Evolutionary conservation across 192 early-diverging fungal genomes (phyloP).

Genomic region (Coemansia sp.): DNA sequence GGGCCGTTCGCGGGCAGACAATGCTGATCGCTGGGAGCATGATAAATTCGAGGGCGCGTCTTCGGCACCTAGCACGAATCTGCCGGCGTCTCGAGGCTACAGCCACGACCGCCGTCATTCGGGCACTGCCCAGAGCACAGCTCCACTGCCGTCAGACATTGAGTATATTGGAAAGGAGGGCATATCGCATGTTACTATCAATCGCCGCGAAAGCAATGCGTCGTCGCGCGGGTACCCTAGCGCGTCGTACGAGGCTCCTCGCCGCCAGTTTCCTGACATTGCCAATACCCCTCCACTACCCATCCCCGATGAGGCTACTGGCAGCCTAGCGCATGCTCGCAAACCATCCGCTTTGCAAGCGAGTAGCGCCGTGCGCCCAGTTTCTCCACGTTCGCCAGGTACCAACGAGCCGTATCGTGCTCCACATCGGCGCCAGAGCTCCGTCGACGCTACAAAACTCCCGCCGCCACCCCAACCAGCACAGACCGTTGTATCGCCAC

Average conservation of each 20-base stretch:
- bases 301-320: slow-evolving; percentile 5
- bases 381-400: slow-evolving; percentile 24
- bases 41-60: slow-evolving; percentile 32
- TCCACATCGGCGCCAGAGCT: slow-evolving; percentile 47
- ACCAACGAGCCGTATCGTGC: slow-evolving; percentile 34
- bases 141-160: slow-evolving; percentile 14
- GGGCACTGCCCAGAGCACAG: not conserved
- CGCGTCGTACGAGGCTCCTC: slow-evolving; percentile 31
- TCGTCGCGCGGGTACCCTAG: slow-evolving; percentile 14
- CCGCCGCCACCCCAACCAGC: not conserved
- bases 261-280: slow-evolving; percentile 18
- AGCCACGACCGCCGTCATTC: slow-evolving; percentile 28
- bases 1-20: slow-evolving; percentile 28
- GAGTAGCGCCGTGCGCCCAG: not conserved
- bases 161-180: slow-evolving; percentile 52
- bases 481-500: not conserved
- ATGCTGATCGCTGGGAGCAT: slow-evolving; percentile 46
- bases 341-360: slow-evolving; percentile 1
- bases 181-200: slow-evolving; percentile 50
- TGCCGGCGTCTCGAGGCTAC: not conserved
- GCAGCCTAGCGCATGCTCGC: not conserved
- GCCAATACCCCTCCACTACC: not conserved
- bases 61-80: not conserved
- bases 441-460: slow-evolving; percentile 20
- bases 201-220: slow-evolving; percentile 46